Evolutionary conservation across 768 basidiomycete genomes (phyloP).

Genomic region (Termitomyces titanicus): DNA sequence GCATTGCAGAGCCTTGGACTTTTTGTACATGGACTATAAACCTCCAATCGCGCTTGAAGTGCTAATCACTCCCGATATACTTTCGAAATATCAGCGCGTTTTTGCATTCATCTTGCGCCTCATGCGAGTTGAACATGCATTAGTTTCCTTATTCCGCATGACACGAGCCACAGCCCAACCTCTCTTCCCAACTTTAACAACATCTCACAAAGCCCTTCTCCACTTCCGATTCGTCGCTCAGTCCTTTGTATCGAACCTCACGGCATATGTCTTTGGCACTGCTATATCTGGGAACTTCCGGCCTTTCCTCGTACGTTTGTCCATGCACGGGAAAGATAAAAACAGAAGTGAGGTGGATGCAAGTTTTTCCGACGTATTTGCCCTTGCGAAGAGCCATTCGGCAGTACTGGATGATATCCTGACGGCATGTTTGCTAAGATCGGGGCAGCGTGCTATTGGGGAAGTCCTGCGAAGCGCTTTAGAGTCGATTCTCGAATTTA

Average conservation of each 20-base stretch:
- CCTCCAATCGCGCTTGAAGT: constrained; percentile 76
- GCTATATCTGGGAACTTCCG: constrained; percentile 78
- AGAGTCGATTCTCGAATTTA: constrained; percentile 65
- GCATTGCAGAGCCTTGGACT: constrained; percentile 71
- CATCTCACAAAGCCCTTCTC: constrained; percentile 51
- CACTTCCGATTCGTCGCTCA: constrained; percentile 75
- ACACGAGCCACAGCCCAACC: constrained; percentile 37
- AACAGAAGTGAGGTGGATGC: constrained; percentile 1
- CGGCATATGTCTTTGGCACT: constrained; percentile 73
- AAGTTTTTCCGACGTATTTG: constrained; percentile 70
- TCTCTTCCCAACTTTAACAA: constrained; percentile 56
- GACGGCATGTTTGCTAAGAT: constrained; percentile 68
- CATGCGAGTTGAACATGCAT: constrained; percentile 71
- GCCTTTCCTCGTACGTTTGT: constrained; percentile 51
- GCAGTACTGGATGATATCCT: constrained; percentile 70
- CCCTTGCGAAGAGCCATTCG: constrained; percentile 66
- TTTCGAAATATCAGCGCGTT: constrained; percentile 85
- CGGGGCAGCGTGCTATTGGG: constrained; percentile 60
- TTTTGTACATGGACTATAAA: constrained; percentile 86
- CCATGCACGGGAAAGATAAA: constrained; percentile 14
- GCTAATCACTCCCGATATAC: constrained; percentile 63
- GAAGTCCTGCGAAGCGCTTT: constrained; percentile 62
- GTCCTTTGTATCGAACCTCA: constrained; percentile 64
- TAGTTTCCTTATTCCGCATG: constrained; percentile 64
- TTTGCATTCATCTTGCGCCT: constrained; percentile 79